Evolutionary conservation across 768 basidiomycete species (phyloP), one percentile per base, ranked within the genome.

Genomic region (Calvatia gigantea): DNA sequence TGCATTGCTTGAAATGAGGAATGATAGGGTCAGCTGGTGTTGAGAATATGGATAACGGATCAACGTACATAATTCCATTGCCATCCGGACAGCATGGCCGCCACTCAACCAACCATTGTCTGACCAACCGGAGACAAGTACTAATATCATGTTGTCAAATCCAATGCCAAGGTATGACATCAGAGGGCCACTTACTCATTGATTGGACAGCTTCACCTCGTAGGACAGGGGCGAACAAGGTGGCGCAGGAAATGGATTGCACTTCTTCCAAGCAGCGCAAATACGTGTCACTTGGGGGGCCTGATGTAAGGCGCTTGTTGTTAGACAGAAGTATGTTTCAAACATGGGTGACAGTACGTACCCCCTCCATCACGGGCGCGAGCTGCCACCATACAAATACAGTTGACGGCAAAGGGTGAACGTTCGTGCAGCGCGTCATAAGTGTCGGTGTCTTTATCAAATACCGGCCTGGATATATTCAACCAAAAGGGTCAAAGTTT

Each of bases 31-130:
- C 15, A 43, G 23, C 28, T 15, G 27, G 38, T 23, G 17, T 29
- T 14, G 21, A 4, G 52, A 12, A 42, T 39, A 27, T 28, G 19
- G 29, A 31, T 8, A 52, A 60, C 46, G 43, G 37, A 56, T 39
- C 23, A 51, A 70, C 85, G 67, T 65, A 91, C 91, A 93, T 50
- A 95, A 75, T 66, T 98, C 95, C 78, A 97, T 85, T 37, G 92
- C 94, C 91, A 98, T 94, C 48, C 94, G 82, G 7, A 97, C 93
- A n/a, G 95, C 95, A 71, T 97, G 95, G 8, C 91, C 94, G 8
- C 92, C 91, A 61, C 89, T 93, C 32, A 97, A 69, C 94, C 94
- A 95, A n/a, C 92, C 92, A 63, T 92, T 92, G 61, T 95, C 92
- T 15, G 91, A 94, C 89, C 93, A 98, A 4, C 94, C 93, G 32